These are phyloP conservation scores for Haplosporangium sp. DNA, from an alignment of 371 early-diverging fungal genomes.

Conservation along the genomic window DNA sequence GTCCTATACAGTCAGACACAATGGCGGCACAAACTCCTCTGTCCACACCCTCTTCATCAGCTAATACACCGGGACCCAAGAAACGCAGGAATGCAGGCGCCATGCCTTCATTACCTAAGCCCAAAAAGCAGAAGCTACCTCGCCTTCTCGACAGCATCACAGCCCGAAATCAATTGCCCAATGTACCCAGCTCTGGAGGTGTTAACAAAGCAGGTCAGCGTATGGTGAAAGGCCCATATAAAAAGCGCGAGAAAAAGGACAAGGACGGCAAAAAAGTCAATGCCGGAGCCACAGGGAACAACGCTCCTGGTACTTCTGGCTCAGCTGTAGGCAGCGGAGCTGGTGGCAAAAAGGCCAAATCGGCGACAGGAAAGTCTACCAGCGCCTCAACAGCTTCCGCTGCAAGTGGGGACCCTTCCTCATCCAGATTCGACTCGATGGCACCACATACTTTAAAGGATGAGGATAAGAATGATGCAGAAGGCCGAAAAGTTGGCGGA, in stretches of 20 bases:
- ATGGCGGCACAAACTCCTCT: slow-evolving; percentile 11
- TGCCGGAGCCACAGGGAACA: neutral
- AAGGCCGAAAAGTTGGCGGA: neutral
- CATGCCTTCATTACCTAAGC: slow-evolving; percentile 22
- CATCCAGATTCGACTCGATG: neutral
- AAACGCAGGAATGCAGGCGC: slow-evolving; percentile 29
- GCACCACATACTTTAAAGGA: neutral
- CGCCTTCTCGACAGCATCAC: slow-evolving; percentile 42
- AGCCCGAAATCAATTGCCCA: slow-evolving; percentile 38
- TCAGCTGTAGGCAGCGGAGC: neutral
- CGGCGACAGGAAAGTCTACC: neutral
- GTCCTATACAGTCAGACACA: slow-evolving; percentile 9
- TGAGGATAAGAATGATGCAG: slow-evolving; percentile 4
- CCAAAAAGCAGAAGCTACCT: slow-evolving; percentile 49
- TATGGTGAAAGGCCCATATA: slow-evolving; percentile 49
- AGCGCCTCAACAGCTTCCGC: neutral
- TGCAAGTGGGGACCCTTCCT: neutral
- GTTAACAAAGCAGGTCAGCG: slow-evolving; percentile 29
- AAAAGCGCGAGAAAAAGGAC: slow-evolving; percentile 52
- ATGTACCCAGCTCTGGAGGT: slow-evolving; percentile 30
- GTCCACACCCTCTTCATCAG: neutral
- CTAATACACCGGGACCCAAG: slow-evolving; percentile 19
- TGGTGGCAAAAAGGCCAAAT: slow-evolving; percentile 9
- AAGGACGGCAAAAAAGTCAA: slow-evolving; percentile 25
- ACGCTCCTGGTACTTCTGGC: neutral